These are phyloP conservation scores for Powellomyces hirtus DNA, from an alignment of 192 early-diverging fungal genomes.

Conservation along the genomic window DNA sequence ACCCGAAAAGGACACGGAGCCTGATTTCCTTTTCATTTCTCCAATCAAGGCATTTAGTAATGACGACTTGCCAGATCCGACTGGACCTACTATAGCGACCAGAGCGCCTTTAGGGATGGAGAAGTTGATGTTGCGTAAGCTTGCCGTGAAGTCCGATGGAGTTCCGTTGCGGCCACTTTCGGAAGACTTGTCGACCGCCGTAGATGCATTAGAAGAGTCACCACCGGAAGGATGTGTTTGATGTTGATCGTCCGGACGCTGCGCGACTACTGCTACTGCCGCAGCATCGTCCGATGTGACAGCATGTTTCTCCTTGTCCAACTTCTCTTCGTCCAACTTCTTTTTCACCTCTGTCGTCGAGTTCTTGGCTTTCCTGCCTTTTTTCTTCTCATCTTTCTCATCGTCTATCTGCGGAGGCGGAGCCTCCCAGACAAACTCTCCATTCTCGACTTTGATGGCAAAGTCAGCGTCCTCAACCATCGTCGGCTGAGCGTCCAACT, in stretches of 20 bases:
- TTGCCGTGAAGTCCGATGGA: background rate
- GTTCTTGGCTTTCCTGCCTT: conserved; percentile 26
- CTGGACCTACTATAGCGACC: conserved; percentile 77
- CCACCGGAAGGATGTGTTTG: background rate
- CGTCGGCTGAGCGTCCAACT: conserved; percentile 53
- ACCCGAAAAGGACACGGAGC: conserved; percentile 60
- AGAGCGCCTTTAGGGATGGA: conserved; percentile 54
- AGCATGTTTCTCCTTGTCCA: too few species aligned
- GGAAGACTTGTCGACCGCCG: background rate
- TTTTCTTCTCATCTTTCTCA: background rate
- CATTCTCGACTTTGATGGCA: conserved; percentile 61
- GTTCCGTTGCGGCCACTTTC: background rate
- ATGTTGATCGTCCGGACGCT: background rate
- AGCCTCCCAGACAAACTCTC: conserved; percentile 66
- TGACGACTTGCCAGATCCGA: conserved; percentile 83
- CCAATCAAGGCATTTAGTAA: conserved; percentile 82
- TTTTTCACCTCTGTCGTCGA: background rate
- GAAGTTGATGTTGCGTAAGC: conserved; percentile 47
- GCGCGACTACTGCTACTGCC: conserved; percentile 5
- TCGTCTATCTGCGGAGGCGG: conserved; percentile 5
- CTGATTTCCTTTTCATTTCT: conserved; percentile 66
- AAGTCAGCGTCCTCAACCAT: conserved; percentile 34
- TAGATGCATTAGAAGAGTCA: background rate
- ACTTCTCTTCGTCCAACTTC: background rate
- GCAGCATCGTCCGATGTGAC: background rate